Percentiles rank a stretch among this genome's conserved stretches.
These are phyloP conservation scores for Maudiozyma turicensis DNA, from an alignment of 805 yeast species.

Conservation along the genomic window DNA sequence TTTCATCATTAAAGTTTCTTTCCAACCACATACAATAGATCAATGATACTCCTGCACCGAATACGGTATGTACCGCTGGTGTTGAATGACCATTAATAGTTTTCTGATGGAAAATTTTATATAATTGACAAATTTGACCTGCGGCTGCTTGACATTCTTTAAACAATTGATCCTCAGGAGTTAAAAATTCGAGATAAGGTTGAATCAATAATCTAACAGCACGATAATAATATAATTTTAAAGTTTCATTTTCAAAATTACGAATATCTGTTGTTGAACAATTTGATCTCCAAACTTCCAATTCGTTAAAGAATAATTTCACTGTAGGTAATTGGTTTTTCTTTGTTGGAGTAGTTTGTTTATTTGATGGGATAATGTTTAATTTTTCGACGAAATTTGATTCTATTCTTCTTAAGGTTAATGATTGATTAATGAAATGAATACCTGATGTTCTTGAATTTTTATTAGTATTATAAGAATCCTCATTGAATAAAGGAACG, in stretches of 20 bases:
- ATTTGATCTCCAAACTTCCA: constrained; percentile 43
- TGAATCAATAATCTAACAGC: constrained; percentile 52
- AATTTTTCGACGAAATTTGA: constrained; percentile 48
- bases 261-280: constrained; percentile 33
- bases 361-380: constrained; percentile 30
- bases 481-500: constrained; percentile 42
- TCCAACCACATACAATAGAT: constrained; percentile 59
- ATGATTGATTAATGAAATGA: constrained; percentile 47
- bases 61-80: constrained; percentile 55
- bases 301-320: constrained; percentile 40
- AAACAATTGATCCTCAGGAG: constrained; percentile 51
- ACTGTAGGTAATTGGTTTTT: constrained; percentile 41
- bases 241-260: constrained; percentile 49
- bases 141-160: constrained; percentile 64
- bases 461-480: constrained; percentile 22
- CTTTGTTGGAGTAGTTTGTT: constrained; percentile 10
- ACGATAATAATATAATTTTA: constrained; percentile 48
- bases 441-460: constrained; percentile 18
- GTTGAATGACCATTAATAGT: constrained; percentile 56
- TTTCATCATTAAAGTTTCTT: constrained; percentile 50
- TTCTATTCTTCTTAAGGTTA: constrained; percentile 48
- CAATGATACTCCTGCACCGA: constrained; percentile 59
- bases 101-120: constrained; percentile 52
- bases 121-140: constrained; percentile 56
- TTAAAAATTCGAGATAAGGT: constrained; percentile 53